These are phyloP conservation scores for Mycena venus DNA, from an alignment of 768 basidiomycete species.

Conservation along the genomic window DNA sequence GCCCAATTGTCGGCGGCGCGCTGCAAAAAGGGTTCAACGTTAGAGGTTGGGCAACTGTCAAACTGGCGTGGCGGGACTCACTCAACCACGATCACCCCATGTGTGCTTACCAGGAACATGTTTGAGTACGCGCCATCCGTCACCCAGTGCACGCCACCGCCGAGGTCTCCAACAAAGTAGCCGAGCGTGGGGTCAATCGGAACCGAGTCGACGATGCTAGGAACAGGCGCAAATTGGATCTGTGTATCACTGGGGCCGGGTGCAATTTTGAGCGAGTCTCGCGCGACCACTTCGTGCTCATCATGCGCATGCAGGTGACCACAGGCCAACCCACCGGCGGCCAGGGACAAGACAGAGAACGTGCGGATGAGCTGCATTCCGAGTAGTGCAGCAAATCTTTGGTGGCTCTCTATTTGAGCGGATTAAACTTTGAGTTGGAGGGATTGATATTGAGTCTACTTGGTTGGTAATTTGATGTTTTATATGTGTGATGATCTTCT, in stretches of 20 bases:
- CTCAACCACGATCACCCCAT: too few species aligned
- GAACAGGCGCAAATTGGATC: conserved; percentile 20
- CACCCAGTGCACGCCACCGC: background rate
- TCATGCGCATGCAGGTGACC: conserved; percentile 8
- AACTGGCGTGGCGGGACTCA: too few species aligned
- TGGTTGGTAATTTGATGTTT: background rate
- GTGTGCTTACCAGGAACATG: background rate
- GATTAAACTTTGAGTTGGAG: conserved; percentile 7
- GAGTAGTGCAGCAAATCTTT: background rate
- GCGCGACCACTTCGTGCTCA: conserved; percentile 15
- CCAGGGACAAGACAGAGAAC: conserved; percentile 16
- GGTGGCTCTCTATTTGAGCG: conserved; percentile 8
- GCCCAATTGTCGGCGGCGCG: background rate
- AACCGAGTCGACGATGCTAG: conserved; percentile 8
- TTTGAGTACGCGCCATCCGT: conserved; percentile 13
- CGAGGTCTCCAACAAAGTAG: too few species aligned
- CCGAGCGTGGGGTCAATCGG: conserved; percentile 5
- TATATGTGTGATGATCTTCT: background rate
- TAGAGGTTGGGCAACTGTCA: too few species aligned
- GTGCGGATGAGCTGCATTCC: conserved; percentile 16
- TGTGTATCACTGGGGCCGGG: conserved; percentile 17
- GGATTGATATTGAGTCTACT: conserved; percentile 13
- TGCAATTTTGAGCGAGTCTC: conserved; percentile 2
- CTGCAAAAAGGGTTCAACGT: too few species aligned
- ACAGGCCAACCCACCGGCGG: conserved; percentile 7